Evolutionary conservation across 768 basidiomycete genomes (phyloP).

Genomic region (Pleurotus tuoliensis): DNA sequence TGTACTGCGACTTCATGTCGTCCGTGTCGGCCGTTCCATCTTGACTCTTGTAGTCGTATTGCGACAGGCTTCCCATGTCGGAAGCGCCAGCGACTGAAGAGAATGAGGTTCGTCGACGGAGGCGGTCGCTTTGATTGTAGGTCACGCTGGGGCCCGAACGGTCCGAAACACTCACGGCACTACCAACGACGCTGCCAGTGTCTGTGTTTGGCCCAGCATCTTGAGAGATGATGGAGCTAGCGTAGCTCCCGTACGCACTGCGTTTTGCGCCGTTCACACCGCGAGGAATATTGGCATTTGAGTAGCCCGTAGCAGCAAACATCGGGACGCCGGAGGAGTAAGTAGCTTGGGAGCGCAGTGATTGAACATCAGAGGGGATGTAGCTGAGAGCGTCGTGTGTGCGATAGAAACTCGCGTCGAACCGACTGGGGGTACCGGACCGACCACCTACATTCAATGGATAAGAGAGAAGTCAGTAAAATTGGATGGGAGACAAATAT

Average conservation of each 20-base stretch:
- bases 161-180: constrained; percentile 35
- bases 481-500: constrained; percentile 7
- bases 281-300: constrained; percentile 63
- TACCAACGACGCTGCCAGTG: constrained; percentile 58
- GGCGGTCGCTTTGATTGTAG: constrained; percentile 88
- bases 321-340: constrained; percentile 90
- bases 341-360: constrained; percentile 93
- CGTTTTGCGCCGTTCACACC: constrained; percentile 66
- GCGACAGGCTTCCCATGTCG: constrained; percentile 76
- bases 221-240: constrained; percentile 91
- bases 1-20: constrained; percentile 87
- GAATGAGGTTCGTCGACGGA: constrained; percentile 75
- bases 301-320: constrained; percentile 70
- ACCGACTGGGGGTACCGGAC: constrained; percentile 90
- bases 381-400: constrained; percentile 92
- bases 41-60: constrained; percentile 86
- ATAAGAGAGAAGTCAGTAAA: constrained; percentile 17
- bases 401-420: constrained; percentile 93
- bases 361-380: constrained; percentile 94
- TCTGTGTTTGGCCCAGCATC: constrained; percentile 73
- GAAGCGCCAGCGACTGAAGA: constrained; percentile 67
- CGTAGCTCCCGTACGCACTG: constrained; percentile 75
- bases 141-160: constrained; percentile 52
- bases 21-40: constrained; percentile 77
- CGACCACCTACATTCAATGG: constrained; percentile 42